A percentile compares a stretch with the other conserved stretches of the same genome.
Evolutionary conservation across 257 asterid genomes (phyloP).

Genomic region (Cordia subcordata): DNA sequence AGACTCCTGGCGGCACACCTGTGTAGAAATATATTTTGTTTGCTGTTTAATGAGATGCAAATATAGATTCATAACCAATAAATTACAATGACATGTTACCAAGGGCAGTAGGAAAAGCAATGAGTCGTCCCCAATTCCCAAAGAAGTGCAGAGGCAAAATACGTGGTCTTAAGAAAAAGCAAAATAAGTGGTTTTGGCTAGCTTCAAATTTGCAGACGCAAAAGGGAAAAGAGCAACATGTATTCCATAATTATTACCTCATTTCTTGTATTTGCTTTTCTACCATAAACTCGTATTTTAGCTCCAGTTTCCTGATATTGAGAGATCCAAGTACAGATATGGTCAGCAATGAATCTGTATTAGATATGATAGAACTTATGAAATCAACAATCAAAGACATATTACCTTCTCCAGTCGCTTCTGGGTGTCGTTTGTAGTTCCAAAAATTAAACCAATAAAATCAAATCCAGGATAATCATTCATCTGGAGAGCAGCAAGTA

Average conservation of each 20-base stretch:
- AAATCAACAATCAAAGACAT: not conserved
- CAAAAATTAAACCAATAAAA: slow-evolving; percentile 60
- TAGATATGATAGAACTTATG: too few species aligned
- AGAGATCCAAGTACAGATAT: not conserved
- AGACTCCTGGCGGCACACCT: too few species aligned
- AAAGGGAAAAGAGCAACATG: not conserved
- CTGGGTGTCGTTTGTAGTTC: slow-evolving; percentile 62
- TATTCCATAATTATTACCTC: slow-evolving; percentile 46
- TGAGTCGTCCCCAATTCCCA: too few species aligned
- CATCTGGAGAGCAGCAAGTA: slow-evolving; percentile 49
- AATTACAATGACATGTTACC: not conserved
- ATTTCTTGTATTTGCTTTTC: slow-evolving; percentile 46
- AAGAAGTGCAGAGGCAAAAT: too few species aligned
- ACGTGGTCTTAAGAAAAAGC: too few species aligned
- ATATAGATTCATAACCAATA: too few species aligned
- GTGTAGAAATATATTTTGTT: too few species aligned
- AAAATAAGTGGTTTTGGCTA: too few species aligned
- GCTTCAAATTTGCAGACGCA: too few species aligned
- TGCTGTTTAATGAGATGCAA: not conserved
- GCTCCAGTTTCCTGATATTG: slow-evolving; percentile 93
- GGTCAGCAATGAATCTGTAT: too few species aligned
- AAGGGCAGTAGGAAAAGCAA: too few species aligned
- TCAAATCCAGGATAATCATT: slow-evolving; percentile 67
- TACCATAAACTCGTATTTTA: slow-evolving; percentile 73
- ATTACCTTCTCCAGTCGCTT: slow-evolving; percentile 85